Base-by-base conservation (phyloP, 2,329 filamentous ascomycete species). In the Diatrype stigma region DNA sequence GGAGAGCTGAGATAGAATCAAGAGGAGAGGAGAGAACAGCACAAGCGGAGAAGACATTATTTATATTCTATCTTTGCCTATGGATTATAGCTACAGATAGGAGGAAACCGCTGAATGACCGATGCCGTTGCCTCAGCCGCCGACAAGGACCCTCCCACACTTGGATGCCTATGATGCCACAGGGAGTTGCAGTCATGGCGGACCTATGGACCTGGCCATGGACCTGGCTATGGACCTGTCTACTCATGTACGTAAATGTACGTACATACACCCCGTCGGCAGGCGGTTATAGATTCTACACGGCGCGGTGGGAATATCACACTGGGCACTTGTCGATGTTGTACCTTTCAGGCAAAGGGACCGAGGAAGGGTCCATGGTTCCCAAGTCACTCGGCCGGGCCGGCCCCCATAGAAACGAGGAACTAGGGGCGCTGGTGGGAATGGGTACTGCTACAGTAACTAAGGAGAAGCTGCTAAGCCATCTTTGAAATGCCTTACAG, bases 341-440 rank as follows among this genome's bases (percentile, higher is more conserved):
- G 40, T 44, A 44, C 40, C 40, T 17, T 23, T 44, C 21, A 44
- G 40, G 40, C 16, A 44, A 19, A 44, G 40, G n/a, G 12, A 5
- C 22, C 40, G 40, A 23, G 40, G 40, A 44, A 44, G 22, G 40
- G 40, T 26, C 40, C 40, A 44, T 44, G 2, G 26, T 11, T 26
- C 12, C 40, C 21, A 23, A n/a, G 22, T 26, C 40, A 37, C n/a
- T 14, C 12, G 34, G 14, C n/a, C 34, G 34, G 4, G 34, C 12
- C n/a, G 12, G 6, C 34, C n/a, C 34, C 50, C 45, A 37, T 26
- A 34, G 46, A 32, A 51, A 37, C 45, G 30, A 14, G 30, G 30
- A 14, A 37, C 34, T 37, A 51, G 50, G 48, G 30, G 38, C 35
- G 37, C 37, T 44, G 16, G 42, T 28, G 16, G 45, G 42, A 26